phyloP scores from a whole-genome alignment of 2,329 filamentous ascomycete genomes.

The Epichloe coenophiala region DNA sequence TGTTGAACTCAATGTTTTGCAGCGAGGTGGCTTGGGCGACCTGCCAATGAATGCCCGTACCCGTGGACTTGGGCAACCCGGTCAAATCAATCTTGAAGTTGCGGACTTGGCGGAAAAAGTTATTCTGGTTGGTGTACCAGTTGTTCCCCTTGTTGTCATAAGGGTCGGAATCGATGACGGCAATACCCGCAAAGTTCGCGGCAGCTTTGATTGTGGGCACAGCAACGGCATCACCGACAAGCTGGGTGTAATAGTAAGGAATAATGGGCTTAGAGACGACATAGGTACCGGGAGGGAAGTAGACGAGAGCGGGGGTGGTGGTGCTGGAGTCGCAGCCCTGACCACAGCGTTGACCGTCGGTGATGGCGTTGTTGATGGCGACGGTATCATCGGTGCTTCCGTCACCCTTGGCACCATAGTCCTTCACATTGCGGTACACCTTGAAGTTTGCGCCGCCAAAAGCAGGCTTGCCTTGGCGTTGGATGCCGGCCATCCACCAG shows the following conservation, averaged over 20 bases:
- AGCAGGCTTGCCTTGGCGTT: constrained; percentile 54
- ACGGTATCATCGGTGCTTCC: constrained; percentile 66
- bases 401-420: constrained; percentile 60
- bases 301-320: constrained; percentile 71
- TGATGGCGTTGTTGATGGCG: constrained; percentile 76
- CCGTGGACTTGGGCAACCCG: constrained; percentile 42
- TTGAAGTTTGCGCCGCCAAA: constrained; percentile 47
- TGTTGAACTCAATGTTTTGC: constrained; percentile 72
- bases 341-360: constrained; percentile 67
- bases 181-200: constrained; percentile 66
- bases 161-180: constrained; percentile 77
- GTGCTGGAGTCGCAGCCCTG: constrained; percentile 72
- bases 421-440: constrained; percentile 64
- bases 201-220: constrained; percentile 65
- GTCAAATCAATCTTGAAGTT: constrained; percentile 73
- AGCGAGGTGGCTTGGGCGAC: constrained; percentile 71
- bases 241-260: constrained; percentile 86
- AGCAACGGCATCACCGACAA: constrained; percentile 66
- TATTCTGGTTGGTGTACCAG: constrained; percentile 71
- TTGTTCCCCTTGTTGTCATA: constrained; percentile 57
- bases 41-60: constrained; percentile 72
- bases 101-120: constrained; percentile 73
- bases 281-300: constrained; percentile 85
- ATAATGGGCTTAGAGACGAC: constrained; percentile 65
- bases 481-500: constrained; percentile 62